These are phyloP conservation scores for Arctium lappa DNA, from an alignment of 129 eudicot species.

Conservation along the genomic window DNA sequence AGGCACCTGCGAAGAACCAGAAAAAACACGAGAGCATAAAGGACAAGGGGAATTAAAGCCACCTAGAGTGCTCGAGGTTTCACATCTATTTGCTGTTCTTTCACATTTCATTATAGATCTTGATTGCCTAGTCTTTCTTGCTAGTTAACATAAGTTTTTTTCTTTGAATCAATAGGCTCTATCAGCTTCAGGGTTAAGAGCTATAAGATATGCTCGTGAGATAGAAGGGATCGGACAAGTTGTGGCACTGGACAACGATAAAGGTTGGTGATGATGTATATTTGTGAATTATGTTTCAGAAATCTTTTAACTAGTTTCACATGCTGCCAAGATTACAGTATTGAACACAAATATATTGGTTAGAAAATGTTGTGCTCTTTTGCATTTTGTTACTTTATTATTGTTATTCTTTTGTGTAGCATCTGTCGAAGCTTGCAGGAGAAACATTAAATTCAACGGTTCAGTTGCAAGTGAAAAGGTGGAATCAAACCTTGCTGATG, in stretches of 20 bases:
- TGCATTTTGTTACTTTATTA: not conserved
- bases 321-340: not conserved
- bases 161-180: slow-evolving; percentile 55
- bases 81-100: not conserved
- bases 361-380: not conserved
- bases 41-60: slow-evolving; percentile 64
- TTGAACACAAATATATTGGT: not conserved
- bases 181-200: slow-evolving; percentile 94
- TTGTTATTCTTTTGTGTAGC: slow-evolving; percentile 40
- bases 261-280: slow-evolving; percentile 40
- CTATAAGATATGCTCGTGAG: slow-evolving; percentile 97
- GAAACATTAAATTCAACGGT: slow-evolving; percentile 92
- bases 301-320: not conserved
- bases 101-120: not conserved
- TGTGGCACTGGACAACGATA: slow-evolving; percentile 89
- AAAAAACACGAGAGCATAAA: slow-evolving; percentile 40
- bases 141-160: not conserved
- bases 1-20: slow-evolving; percentile 42
- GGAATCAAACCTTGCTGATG: slow-evolving; percentile 90
- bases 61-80: slow-evolving; percentile 94
- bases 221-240: slow-evolving; percentile 89
- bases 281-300: not conserved
- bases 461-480: slow-evolving; percentile 83
- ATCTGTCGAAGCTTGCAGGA: slow-evolving; percentile 92
- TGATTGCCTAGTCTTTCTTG: not conserved